Base-by-base conservation (phyloP, 192 early-diverging fungal genomes). In the Backusella sp. region DNA sequence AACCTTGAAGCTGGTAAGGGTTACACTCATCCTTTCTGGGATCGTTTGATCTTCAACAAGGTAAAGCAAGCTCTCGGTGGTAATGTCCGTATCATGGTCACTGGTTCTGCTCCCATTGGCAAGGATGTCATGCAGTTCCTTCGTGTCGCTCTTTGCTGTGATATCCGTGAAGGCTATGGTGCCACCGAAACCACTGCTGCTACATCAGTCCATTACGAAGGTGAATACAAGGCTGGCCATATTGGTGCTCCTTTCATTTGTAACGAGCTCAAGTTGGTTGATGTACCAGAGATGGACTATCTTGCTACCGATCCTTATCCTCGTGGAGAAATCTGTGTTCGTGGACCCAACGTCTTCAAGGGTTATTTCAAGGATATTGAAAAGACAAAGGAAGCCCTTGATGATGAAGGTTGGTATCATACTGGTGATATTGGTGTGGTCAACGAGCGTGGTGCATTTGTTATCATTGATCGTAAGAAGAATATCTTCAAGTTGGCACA, bases 201-300 rank as follows among this genome's bases (percentile, higher is more conserved):
- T 3, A 79, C 84, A 0, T 83, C 89, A 2, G 69, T 89, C 14
- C 89, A 91, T 6, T 76, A 73, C 17, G 67, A 77, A 7, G 86
- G 85, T 37, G 95, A 97, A 70, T 87, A 83, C 34, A 84, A 85
- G 56, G 85, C 91, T 1, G 95, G 95, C 11, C 91, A 95, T 73
- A 90, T 96, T 11, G 96, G 96, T 26, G 80, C 85, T 0, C 90
- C 93, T 6, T 79, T 90, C 42, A 84, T 88, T 14, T 90, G 86
- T 76, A 77, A 82, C 19, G 94, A 97, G 84, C 82, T 97, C 78
- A 99, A 98, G 85, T 85, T 99, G 67, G 88, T 94, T 0, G 94
- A 94, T 79, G 92, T 96, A 1, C 94, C 96, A 1, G 94, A 96
- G 23, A 92, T 99, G 86, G 86, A 90, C 67, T 98, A 98, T 79